Percentiles rank a stretch among this genome's conserved stretches.
phyloP scores from a whole-genome alignment of 768 basidiomycete species.

The Leccinellum rugosiceps region DNA sequence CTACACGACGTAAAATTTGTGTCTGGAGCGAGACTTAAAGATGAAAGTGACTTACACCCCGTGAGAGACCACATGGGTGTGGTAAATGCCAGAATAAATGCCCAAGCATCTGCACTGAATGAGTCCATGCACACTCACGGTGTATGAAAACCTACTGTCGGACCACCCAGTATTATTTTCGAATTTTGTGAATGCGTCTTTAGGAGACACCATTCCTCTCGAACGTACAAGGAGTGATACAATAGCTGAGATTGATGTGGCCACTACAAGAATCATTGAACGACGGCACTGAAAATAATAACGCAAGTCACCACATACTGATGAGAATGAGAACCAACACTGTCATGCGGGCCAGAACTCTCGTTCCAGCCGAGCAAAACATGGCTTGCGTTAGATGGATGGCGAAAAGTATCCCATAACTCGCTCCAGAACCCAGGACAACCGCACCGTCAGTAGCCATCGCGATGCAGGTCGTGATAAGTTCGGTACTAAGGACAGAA shows the following conservation, averaged over 20 bases:
- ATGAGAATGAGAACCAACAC: slow-evolving; percentile 14
- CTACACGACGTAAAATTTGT: slow-evolving; percentile 18
- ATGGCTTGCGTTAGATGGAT: slow-evolving; percentile 19
- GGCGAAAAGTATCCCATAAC: slow-evolving; percentile 19
- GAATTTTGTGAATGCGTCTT: slow-evolving; percentile 21
- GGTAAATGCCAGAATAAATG: slow-evolving; percentile 26
- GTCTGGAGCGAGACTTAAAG: not conserved
- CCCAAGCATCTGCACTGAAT: slow-evolving; percentile 18
- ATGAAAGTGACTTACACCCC: slow-evolving; percentile 14
- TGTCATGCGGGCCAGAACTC: slow-evolving; percentile 22
- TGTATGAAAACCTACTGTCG: slow-evolving; percentile 6
- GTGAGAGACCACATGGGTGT: slow-evolving; percentile 25
- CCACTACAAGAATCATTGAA: slow-evolving; percentile 8
- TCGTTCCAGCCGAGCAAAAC: slow-evolving; percentile 22
- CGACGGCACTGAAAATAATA: not conserved
- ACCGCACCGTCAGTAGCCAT: slow-evolving; percentile 23
- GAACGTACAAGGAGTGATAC: slow-evolving; percentile 20
- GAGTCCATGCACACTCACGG: not conserved
- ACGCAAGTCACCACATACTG: slow-evolving; percentile 4
- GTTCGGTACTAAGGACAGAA: slow-evolving; percentile 11
- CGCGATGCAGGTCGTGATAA: slow-evolving; percentile 18
- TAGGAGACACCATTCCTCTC: slow-evolving; percentile 13
- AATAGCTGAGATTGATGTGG: slow-evolving; percentile 15
- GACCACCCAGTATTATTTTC: slow-evolving; percentile 28
- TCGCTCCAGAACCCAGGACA: slow-evolving; percentile 17